phyloP scores from a whole-genome alignment of 2,329 filamentous ascomycete species.

The Camptophora hylomeconis region DNA sequence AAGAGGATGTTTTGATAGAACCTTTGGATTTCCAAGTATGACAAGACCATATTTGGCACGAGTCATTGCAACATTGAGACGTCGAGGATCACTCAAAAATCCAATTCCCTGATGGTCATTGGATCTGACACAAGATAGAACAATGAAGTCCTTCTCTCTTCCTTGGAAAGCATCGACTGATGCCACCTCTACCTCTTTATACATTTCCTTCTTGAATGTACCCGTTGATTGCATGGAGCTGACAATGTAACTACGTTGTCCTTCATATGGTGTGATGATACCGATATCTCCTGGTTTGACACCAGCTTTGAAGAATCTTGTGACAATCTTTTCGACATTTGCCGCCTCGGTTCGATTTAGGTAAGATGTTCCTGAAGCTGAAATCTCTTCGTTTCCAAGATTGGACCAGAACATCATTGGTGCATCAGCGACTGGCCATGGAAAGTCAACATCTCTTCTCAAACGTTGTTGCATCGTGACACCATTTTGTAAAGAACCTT shows the following conservation, averaged over 20 bases:
- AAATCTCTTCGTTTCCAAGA: slow-evolving; percentile 93
- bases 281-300: slow-evolving; percentile 90
- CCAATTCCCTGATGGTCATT: slow-evolving; percentile 99
- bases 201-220: slow-evolving; percentile 94
- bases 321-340: slow-evolving; percentile 97
- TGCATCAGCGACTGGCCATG: slow-evolving; percentile 84
- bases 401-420: slow-evolving; percentile 99
- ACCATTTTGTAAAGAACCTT: slow-evolving; percentile 91
- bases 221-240: slow-evolving; percentile 98
- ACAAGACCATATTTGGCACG: slow-evolving; percentile 94
- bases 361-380: slow-evolving; percentile 92
- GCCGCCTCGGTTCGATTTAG: slow-evolving; percentile 94
- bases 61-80: slow-evolving; percentile 92
- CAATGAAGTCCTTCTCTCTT: slow-evolving; percentile 97
- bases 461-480: slow-evolving; percentile 81
- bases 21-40: slow-evolving; percentile 94
- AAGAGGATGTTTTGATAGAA: slow-evolving; percentile 90
- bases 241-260: slow-evolving; percentile 94
- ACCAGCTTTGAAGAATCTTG: slow-evolving; percentile 95
- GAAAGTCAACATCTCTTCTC: slow-evolving; percentile 89
- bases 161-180: slow-evolving; percentile 98
- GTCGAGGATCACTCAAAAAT: slow-evolving; percentile 93
- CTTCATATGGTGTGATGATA: slow-evolving; percentile 97
- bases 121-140: slow-evolving; percentile 91
- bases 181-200: slow-evolving; percentile 97